These are phyloP conservation scores for Cucumis cinereus DNA, from an alignment of 306 rosid genomes.

Conservation along the genomic window DNA sequence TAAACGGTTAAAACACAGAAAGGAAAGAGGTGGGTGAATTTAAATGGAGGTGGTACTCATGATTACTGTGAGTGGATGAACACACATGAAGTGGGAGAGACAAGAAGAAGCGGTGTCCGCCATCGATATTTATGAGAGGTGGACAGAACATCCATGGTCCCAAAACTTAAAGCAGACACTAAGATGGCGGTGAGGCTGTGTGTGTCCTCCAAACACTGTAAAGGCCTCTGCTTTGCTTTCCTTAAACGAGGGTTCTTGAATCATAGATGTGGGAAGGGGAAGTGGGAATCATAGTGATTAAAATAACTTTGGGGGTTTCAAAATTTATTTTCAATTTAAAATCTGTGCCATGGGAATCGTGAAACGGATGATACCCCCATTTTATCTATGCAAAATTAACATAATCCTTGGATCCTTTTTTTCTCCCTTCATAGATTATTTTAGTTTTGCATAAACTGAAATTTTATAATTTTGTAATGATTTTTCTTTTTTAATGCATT, in stretches of 20 bases:
- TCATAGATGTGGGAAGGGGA: background rate
- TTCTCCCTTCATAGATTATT: background rate
- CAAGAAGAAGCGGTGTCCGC: constrained; percentile 13
- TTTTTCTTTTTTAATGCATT: too few relatives aligned
- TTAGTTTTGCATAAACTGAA: background rate
- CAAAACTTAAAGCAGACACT: constrained; percentile 1
- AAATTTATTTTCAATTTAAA: background rate
- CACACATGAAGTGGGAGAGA: constrained; percentile 22
- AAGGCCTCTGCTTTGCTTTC: background rate
- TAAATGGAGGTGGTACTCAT: constrained; percentile 15
- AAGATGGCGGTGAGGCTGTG: constrained; percentile 4
- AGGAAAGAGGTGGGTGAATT: background rate
- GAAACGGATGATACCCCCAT: background rate
- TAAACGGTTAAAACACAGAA: background rate
- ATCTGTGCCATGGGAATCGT: background rate
- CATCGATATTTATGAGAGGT: constrained; percentile 3
- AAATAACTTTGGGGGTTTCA: background rate
- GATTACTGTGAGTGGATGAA: constrained; percentile 26
- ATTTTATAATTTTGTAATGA: too few relatives aligned
- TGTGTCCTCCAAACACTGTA: background rate
- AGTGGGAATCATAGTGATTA: background rate
- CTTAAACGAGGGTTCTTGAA: constrained; percentile 9
- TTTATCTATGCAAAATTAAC: background rate
- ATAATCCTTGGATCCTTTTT: background rate
- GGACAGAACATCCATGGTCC: background rate